Conservation (phyloP, 2,329 filamentous ascomycete species). For the Fusarium longipes region DNA sequence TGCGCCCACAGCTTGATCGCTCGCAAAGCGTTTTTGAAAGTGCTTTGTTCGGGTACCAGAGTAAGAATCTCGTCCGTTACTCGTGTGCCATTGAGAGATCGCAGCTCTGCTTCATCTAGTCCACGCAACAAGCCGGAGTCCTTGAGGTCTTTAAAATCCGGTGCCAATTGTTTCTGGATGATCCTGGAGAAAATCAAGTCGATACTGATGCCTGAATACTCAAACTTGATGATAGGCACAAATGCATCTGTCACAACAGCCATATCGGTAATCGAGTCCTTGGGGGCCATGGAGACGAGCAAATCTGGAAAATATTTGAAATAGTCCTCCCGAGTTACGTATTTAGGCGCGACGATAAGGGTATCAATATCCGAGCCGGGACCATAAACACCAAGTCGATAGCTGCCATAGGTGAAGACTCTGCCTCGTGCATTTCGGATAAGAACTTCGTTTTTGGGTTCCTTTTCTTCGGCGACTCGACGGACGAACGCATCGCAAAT, state of each 20-base stretch:
- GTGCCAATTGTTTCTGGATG: slow-evolving; percentile 75
- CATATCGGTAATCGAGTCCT: slow-evolving; percentile 85
- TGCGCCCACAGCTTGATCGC: slow-evolving; percentile 98
- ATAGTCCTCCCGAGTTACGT: slow-evolving; percentile 90
- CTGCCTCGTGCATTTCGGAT: slow-evolving; percentile 89
- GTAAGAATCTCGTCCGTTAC: slow-evolving; percentile 93
- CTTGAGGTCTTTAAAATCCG: slow-evolving; percentile 75
- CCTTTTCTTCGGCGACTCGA: slow-evolving; percentile 79
- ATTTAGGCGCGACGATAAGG: slow-evolving; percentile 89
- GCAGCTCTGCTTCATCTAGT: slow-evolving; percentile 85
- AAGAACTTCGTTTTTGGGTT: slow-evolving; percentile 76
- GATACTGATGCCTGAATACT: slow-evolving; percentile 90
- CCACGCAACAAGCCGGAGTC: slow-evolving; percentile 88
- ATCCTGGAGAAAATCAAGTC: slow-evolving; percentile 91
- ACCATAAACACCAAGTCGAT: slow-evolving; percentile 91
- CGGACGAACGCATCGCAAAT: slow-evolving; percentile 90
- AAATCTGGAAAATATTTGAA: slow-evolving; percentile 88
- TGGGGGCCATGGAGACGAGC: slow-evolving; percentile 78
- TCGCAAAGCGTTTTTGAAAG: slow-evolving; percentile 88
- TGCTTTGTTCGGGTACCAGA: slow-evolving; percentile 87
- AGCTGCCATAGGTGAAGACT: slow-evolving; percentile 96
- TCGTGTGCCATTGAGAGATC: slow-evolving; percentile 92
- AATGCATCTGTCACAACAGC: slow-evolving; percentile 89
- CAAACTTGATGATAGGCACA: slow-evolving; percentile 97
- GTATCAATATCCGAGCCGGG: slow-evolving; percentile 99